Evolutionary conservation across 768 basidiomycete genomes (phyloP).

Genomic region (Suillus variegatus): DNA sequence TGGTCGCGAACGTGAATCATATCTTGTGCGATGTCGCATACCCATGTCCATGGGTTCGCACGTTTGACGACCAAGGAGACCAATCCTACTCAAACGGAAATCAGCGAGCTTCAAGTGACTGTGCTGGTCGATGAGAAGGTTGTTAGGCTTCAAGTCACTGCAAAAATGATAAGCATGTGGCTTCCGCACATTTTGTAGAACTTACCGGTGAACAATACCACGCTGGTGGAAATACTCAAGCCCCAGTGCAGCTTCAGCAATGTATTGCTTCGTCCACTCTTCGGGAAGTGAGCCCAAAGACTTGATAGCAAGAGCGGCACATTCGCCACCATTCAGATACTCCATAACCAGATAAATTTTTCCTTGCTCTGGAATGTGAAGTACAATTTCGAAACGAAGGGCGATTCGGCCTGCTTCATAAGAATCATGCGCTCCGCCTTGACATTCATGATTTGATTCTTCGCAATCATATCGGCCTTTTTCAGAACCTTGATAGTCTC

Average conservation of each 20-base stretch:
- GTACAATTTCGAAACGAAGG: conserved; percentile 96
- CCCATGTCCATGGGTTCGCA: conserved; percentile 55
- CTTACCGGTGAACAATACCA: conserved; percentile 95
- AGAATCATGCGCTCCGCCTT: conserved; percentile 99
- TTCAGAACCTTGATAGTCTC: conserved; percentile 99
- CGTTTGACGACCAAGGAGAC: conserved; percentile 96
- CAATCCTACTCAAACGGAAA: conserved; percentile 95
- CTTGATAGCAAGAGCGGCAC: conserved; percentile 96
- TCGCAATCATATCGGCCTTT: conserved; percentile 99
- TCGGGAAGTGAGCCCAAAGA: conserved; percentile 93
- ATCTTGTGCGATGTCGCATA: conserved; percentile 53
- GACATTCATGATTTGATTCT: conserved; percentile 99
- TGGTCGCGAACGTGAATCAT: conserved; percentile 75
- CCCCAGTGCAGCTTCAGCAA: conserved; percentile 96
- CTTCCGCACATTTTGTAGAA: not conserved
- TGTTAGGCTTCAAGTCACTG: conserved; percentile 97
- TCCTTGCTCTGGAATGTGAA: conserved; percentile 99
- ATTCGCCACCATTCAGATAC: conserved; percentile 97
- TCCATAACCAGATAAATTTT: conserved; percentile 99
- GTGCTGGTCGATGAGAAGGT: conserved; percentile 93
- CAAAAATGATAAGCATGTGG: conserved; percentile 1
- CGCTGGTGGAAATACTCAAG: conserved; percentile 95
- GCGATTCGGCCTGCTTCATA: conserved; percentile 98
- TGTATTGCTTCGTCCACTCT: conserved; percentile 95
- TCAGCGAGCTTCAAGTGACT: conserved; percentile 98